phyloP scores from a whole-genome alignment of 345 rosid genomes.

The Hibiscus trionum region DNA sequence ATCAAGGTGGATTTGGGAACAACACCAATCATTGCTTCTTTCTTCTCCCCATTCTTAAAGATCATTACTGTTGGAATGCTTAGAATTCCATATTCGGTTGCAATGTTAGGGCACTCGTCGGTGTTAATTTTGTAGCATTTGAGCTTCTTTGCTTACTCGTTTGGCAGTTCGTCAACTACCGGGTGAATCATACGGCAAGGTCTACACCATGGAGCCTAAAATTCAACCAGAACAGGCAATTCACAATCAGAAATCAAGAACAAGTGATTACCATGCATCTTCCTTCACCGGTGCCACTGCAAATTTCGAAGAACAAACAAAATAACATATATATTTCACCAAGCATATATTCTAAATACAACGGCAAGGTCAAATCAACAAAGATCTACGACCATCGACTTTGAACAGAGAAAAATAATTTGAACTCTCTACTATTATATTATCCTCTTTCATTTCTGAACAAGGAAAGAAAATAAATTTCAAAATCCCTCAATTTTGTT shows the following conservation, averaged over 20 bases:
- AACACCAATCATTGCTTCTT: conserved; percentile 63
- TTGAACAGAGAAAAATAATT: neutral
- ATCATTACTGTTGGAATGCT: conserved; percentile 66
- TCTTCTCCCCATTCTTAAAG: conserved; percentile 64
- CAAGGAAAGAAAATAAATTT: neutral
- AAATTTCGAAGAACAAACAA: conserved; percentile 9
- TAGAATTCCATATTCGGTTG: conserved; percentile 52
- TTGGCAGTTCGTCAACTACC: conserved; percentile 44
- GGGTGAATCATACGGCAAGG: conserved; percentile 68
- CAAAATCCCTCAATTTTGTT: neutral
- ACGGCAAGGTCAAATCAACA: neutral
- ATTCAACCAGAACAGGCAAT: conserved; percentile 52
- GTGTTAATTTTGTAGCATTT: conserved; percentile 66
- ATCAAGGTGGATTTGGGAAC: conserved; percentile 62
- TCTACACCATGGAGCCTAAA: conserved; percentile 88
- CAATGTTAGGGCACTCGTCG: conserved; percentile 52
- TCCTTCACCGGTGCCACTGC: conserved; percentile 46
- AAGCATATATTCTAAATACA: neutral
- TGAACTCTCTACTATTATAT: neutral
- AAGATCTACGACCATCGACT: neutral
- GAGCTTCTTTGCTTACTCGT: conserved; percentile 52
- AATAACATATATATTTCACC: neutral
- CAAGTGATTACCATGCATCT: conserved; percentile 53
- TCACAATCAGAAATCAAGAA: conserved; percentile 52
- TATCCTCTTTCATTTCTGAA: neutral